Evolutionary conservation across 1,139 yeast genomes (phyloP).

Genomic region (Geotrichum candidum): DNA sequence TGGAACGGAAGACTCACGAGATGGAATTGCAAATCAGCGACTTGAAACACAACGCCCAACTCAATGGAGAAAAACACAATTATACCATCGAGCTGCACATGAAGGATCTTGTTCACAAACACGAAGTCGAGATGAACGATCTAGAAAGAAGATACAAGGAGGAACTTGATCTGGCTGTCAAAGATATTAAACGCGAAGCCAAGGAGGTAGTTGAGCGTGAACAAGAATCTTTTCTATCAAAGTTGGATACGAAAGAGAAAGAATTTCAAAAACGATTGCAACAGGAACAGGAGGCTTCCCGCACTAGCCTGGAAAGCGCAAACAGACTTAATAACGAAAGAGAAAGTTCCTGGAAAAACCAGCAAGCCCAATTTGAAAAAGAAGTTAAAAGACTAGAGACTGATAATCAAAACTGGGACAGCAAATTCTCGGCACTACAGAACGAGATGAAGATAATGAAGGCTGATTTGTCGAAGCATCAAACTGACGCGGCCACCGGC

Average conservation of each 20-base stretch:
- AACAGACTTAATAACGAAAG: conserved; percentile 24
- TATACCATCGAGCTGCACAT: conserved; percentile 29
- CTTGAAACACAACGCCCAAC: conserved; percentile 4
- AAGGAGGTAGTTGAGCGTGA: conserved; percentile 22
- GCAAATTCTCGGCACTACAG: conserved; percentile 11
- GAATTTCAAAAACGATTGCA: not conserved
- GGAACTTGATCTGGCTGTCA: conserved; percentile 6
- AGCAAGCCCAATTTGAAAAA: conserved; percentile 17
- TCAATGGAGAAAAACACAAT: conserved; percentile 32
- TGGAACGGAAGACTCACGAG: conserved; percentile 26
- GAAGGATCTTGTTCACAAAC: conserved; percentile 9
- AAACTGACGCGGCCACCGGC: conserved; percentile 5
- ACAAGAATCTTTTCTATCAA: not conserved
- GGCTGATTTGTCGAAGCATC: not conserved
- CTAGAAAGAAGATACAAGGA: conserved; percentile 18
- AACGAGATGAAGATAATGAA: not conserved
- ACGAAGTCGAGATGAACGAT: conserved; percentile 23
- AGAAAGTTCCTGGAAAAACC: conserved; percentile 22
- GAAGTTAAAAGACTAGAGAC: conserved; percentile 19
- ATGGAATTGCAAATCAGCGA: conserved; percentile 9
- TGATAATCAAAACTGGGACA: conserved; percentile 18
- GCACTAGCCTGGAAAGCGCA: conserved; percentile 16
- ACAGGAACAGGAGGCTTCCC: not conserved
- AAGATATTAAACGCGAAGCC: conserved; percentile 24
- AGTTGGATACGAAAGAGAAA: conserved; percentile 8